Conservation (phyloP, 495 filamentous ascomycete species). For the Trichoderma orchidacearum region DNA sequence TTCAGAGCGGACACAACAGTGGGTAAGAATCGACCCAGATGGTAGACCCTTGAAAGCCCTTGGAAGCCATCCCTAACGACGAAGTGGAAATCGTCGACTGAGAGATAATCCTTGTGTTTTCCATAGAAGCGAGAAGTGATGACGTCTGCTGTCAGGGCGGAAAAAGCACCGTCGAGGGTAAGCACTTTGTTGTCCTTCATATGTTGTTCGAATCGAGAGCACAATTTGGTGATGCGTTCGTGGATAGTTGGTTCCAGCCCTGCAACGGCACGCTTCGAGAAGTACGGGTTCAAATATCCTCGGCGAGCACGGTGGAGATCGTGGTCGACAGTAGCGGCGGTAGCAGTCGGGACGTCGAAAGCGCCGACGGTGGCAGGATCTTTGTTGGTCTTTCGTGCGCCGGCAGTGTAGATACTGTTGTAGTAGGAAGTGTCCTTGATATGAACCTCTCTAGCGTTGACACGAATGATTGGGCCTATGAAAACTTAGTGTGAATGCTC, state of each 20-base stretch:
- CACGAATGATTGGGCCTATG: constrained; percentile 44
- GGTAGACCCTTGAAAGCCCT: too few relatives aligned
- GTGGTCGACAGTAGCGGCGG: constrained; percentile 15
- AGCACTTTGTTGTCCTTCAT: constrained; percentile 11
- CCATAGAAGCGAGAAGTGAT: constrained; percentile 27
- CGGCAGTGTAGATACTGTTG: constrained; percentile 30
- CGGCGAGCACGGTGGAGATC: constrained; percentile 26
- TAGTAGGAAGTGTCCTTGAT: constrained; percentile 39
- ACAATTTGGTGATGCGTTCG: constrained; percentile 18
- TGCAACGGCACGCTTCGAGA: constrained; percentile 23
- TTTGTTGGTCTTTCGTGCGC: constrained; percentile 13
- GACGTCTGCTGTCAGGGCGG: constrained; percentile 28
- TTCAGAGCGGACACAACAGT: too few relatives aligned
- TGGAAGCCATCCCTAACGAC: too few relatives aligned
- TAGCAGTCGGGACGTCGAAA: constrained; percentile 3
- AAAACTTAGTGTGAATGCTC: neutral
- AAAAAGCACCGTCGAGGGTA: constrained; percentile 20
- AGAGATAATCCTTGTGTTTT: constrained; percentile 7
- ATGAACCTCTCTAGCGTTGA: constrained; percentile 42
- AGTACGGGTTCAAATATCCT: constrained; percentile 23
- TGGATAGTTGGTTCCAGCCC: constrained; percentile 22
- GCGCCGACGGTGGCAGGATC: constrained; percentile 3
- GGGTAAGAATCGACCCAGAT: too few relatives aligned
- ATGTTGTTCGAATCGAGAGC: constrained; percentile 8
- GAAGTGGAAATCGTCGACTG: constrained; percentile 13